These are phyloP conservation scores for Puccinia polysora DNA, from an alignment of 1,284 basidiomycete species.

Conservation along the genomic window DNA sequence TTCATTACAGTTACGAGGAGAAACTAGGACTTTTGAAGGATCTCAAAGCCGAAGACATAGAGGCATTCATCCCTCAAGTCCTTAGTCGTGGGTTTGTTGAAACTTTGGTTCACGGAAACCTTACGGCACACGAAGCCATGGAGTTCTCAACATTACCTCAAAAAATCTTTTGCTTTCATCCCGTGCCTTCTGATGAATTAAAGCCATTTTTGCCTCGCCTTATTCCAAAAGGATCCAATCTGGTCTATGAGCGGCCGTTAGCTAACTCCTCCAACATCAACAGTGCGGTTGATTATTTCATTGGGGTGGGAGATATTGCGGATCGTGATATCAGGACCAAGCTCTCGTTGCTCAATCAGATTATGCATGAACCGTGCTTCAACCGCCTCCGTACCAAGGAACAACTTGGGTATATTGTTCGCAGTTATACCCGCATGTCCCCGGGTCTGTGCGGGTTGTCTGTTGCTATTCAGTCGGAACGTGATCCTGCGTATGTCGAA, in stretches of 20 bases:
- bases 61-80: slow-evolving; percentile 64
- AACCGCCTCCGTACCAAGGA: slow-evolving; percentile 90
- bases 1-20: slow-evolving; percentile 34
- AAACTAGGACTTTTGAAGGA: slow-evolving; percentile 54
- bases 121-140: slow-evolving; percentile 77
- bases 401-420: slow-evolving; percentile 87
- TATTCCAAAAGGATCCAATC: slow-evolving; percentile 63
- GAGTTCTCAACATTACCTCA: slow-evolving; percentile 70
- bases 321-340: slow-evolving; percentile 58
- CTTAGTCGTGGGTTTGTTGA: slow-evolving; percentile 68
- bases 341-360: slow-evolving; percentile 60
- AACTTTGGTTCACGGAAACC: slow-evolving; percentile 78
- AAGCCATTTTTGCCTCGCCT: slow-evolving; percentile 63
- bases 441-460: slow-evolving; percentile 70
- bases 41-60: slow-evolving; percentile 68
- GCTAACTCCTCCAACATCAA: slow-evolving; percentile 83
- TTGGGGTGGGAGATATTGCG: slow-evolving; percentile 53
- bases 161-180: slow-evolving; percentile 61
- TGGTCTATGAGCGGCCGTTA: slow-evolving; percentile 66
- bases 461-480: slow-evolving; percentile 88
- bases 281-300: slow-evolving; percentile 58
- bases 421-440: slow-evolving; percentile 56
- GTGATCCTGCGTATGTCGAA: slow-evolving; percentile 76
- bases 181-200: slow-evolving; percentile 61
- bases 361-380: slow-evolving; percentile 85